Percentiles rank a stretch among this genome's conserved stretches.
phyloP scores from a whole-genome alignment of 495 filamentous ascomycete species.

The Talaromyces nanjingensis region DNA sequence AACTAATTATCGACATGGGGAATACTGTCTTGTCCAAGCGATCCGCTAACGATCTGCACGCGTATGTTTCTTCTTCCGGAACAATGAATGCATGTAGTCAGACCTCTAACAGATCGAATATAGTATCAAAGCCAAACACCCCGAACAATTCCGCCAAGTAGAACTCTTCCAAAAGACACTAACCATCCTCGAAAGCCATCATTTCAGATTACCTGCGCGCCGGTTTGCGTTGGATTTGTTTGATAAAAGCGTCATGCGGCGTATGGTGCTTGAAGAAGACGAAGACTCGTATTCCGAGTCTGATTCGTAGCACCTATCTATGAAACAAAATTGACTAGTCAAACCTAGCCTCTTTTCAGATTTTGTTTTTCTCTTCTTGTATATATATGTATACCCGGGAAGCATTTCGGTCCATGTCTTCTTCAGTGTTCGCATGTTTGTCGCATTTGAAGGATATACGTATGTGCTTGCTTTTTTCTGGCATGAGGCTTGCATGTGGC shows the following conservation, averaged over 20 bases:
- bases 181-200: conserved; percentile 78
- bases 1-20: conserved; percentile 75
- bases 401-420: background rate
- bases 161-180: conserved; percentile 78
- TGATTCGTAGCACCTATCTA: background rate
- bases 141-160: conserved; percentile 65
- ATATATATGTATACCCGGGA: conserved; percentile 1
- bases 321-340: background rate
- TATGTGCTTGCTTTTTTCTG: background rate
- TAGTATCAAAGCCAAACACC: conserved; percentile 60
- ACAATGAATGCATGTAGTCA: too few relatives aligned
- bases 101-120: background rate
- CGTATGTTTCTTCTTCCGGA: conserved; percentile 24
- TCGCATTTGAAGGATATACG: background rate
- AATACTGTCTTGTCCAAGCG: conserved; percentile 82
- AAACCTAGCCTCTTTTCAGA: background rate
- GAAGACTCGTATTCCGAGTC: conserved; percentile 22
- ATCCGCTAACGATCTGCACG: conserved; percentile 63
- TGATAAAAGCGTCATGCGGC: conserved; percentile 77
- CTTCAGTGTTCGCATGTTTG: background rate
- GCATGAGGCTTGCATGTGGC: background rate
- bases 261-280: conserved; percentile 67
- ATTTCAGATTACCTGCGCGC: conserved; percentile 76
- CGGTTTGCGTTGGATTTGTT: conserved; percentile 90
- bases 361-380: background rate